Conservation (phyloP, 1,284 basidiomycete genomes). For the Trichosporon sp. region DNA sequence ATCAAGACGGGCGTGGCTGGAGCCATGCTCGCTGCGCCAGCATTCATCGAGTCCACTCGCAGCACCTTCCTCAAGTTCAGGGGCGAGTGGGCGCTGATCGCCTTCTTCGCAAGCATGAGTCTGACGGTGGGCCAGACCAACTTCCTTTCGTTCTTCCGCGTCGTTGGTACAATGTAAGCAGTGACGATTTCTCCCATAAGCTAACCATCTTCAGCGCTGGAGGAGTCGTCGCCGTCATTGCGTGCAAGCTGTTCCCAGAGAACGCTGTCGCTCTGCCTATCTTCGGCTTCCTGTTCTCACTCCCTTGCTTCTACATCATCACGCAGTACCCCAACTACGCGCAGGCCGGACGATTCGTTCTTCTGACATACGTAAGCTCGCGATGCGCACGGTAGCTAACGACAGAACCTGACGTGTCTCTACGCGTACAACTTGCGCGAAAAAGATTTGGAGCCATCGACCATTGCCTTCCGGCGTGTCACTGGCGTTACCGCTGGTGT, state of each 20-base stretch:
- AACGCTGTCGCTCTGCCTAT: constrained; percentile 73
- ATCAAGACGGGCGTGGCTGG: constrained; percentile 72
- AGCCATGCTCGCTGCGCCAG: constrained; percentile 78
- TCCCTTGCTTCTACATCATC: constrained; percentile 93
- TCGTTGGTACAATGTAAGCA: constrained; percentile 77
- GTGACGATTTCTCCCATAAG: not conserved
- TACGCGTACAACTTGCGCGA: constrained; percentile 85
- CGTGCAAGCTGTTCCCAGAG: constrained; percentile 75
- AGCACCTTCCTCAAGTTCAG: constrained; percentile 75
- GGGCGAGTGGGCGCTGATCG: constrained; percentile 94
- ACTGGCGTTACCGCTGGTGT: constrained; percentile 83
- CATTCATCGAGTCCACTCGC: constrained; percentile 77
- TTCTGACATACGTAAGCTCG: constrained; percentile 63
- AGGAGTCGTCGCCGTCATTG: constrained; percentile 70
- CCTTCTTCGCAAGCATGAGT: constrained; percentile 85
- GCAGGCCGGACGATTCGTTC: constrained; percentile 80
- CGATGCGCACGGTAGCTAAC: constrained; percentile 24
- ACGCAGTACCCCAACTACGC: constrained; percentile 72
- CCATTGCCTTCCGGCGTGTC: constrained; percentile 75
- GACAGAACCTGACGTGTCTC: constrained; percentile 84
- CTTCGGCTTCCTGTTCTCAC: constrained; percentile 85
- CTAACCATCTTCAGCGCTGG: constrained; percentile 64
- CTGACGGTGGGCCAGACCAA: constrained; percentile 83
- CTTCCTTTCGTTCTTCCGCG: constrained; percentile 67
- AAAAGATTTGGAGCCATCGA: constrained; percentile 67